Conservation (phyloP, 306 rosid species). For the Quercus parvula region DNA sequence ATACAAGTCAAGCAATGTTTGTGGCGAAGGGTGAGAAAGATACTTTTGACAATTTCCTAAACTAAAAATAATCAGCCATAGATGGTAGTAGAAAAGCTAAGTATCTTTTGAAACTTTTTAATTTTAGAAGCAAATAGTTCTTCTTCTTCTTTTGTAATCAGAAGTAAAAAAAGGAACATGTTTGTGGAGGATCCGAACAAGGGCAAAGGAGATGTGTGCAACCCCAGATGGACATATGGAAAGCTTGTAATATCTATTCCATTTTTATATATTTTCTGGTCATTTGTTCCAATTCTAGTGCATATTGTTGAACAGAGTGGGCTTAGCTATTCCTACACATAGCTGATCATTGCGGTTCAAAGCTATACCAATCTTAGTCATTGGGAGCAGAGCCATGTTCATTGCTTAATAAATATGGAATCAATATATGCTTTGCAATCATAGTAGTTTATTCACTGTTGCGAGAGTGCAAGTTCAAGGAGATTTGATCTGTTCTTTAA, state of each 20-base stretch:
- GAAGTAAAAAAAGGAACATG: background rate
- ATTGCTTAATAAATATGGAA: background rate
- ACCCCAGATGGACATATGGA: background rate
- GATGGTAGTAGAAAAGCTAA: too few relatives aligned
- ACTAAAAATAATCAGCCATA: too few relatives aligned
- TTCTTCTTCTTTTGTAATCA: too few relatives aligned
- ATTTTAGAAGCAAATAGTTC: too few relatives aligned
- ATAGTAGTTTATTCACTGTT: too few relatives aligned
- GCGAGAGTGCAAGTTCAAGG: background rate
- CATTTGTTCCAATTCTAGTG: background rate
- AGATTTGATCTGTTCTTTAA: background rate
- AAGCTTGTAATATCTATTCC: background rate
- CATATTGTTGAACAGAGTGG: background rate
- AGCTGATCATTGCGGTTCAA: background rate
- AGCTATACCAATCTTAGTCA: background rate
- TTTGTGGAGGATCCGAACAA: constrained; percentile 7
- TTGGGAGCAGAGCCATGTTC: background rate
- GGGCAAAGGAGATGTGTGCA: background rate
- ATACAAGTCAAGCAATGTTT: too few relatives aligned
- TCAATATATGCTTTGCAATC: background rate
- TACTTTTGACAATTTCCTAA: too few relatives aligned
- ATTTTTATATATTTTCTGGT: constrained; percentile 1
- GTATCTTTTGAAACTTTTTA: too few relatives aligned
- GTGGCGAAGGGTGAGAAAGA: too few relatives aligned
- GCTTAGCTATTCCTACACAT: background rate